Conservation (phyloP, 73 alveolate species). For the Uronychia setigera region DNA sequence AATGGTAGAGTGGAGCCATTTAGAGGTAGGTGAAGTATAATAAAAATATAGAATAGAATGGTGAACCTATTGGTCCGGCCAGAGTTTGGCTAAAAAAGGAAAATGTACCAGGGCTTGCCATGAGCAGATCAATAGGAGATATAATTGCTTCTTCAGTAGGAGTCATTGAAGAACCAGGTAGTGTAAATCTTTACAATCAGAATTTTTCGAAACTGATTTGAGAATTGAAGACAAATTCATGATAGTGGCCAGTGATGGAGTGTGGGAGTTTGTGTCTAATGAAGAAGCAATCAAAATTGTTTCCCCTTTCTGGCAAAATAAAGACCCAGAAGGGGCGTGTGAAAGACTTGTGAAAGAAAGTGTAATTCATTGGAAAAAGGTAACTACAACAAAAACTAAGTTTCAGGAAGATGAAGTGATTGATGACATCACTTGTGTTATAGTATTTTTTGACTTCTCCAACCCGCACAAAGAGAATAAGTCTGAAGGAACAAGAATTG, state of each 20-base stretch:
- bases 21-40: no score
- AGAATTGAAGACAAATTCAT: slow-evolving; percentile 37
- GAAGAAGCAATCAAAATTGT: neutral
- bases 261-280: slow-evolving; percentile 17
- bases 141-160: slow-evolving; percentile 41
- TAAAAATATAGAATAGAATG: slow-evolving; percentile 33
- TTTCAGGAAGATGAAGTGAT: no score
- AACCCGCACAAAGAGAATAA: no score
- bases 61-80: slow-evolving; percentile 40
- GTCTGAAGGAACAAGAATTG: no score
- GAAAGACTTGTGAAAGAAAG: slow-evolving; percentile 2
- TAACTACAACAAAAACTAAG: no score
- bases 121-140: slow-evolving; percentile 74
- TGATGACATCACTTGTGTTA: no score
- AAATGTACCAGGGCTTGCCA: slow-evolving; percentile 71
- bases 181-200: neutral
- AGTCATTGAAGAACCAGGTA: slow-evolving; percentile 61
- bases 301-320: neutral
- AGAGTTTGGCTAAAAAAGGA: slow-evolving; percentile 64
- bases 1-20: slow-evolving; percentile 89
- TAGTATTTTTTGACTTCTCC: no score
- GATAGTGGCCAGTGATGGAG: slow-evolving; percentile 22
- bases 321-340: slow-evolving; percentile 14
- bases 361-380: slow-evolving; percentile 2
- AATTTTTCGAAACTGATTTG: slow-evolving; percentile 22